Percentiles rank a stretch among this genome's conserved stretches.
Evolutionary conservation across 768 basidiomycete species (phyloP).

Genomic region (Postia placenta): DNA sequence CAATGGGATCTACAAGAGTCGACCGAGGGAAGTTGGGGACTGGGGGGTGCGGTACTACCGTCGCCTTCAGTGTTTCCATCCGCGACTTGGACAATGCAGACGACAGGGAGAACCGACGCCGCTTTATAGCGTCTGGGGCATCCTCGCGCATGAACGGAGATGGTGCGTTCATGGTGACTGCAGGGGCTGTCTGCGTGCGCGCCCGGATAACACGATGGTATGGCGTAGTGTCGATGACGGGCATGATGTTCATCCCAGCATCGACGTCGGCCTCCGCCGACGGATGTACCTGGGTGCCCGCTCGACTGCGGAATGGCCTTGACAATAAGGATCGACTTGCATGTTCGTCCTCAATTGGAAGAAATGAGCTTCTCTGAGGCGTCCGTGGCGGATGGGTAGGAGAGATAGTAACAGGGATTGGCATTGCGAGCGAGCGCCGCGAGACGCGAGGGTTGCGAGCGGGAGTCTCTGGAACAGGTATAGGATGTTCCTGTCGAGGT

Average conservation of each 20-base stretch:
- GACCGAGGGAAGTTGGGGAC: conserved; percentile 9
- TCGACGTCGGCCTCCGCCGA: too few relatives aligned
- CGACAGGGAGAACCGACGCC: conserved; percentile 17
- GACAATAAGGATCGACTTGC: background rate
- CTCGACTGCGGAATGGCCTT: background rate
- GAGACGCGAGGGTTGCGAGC: background rate
- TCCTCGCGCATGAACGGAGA: background rate
- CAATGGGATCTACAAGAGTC: background rate
- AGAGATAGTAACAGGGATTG: background rate
- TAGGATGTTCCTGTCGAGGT: conserved; percentile 18
- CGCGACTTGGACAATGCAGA: conserved; percentile 15
- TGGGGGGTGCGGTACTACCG: conserved; percentile 19
- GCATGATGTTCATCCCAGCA: background rate
- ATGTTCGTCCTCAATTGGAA: conserved; percentile 5
- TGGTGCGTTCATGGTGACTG: background rate
- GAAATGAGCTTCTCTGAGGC: conserved; percentile 7
- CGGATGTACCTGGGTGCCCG: too few relatives aligned
- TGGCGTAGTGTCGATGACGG: background rate
- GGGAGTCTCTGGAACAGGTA: conserved; percentile 8
- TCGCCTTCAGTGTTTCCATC: conserved; percentile 13
- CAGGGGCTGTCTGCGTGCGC: conserved; percentile 13
- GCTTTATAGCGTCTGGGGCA: background rate
- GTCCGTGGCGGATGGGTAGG: conserved; percentile 1
- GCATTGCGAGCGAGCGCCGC: conserved; percentile 4
- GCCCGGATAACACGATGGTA: background rate